Base-by-base conservation (phyloP, 1,284 basidiomycete genomes). In the Mycena citricolor region DNA sequence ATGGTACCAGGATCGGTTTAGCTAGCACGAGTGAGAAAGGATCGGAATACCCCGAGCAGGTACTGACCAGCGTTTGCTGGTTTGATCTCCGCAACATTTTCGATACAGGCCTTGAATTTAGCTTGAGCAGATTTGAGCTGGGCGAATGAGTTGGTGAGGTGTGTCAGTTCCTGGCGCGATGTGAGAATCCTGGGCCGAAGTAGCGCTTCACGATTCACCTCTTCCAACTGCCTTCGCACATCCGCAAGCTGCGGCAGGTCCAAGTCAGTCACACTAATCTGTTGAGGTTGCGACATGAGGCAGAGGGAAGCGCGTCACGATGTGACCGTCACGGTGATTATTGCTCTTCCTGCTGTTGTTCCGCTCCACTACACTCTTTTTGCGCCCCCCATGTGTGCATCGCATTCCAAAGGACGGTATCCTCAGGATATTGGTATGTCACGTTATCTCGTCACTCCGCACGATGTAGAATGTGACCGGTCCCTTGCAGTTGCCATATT, bases 91-190 rank as follows among this genome's bases (percentile, higher is more conserved):
- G 71, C 71, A 3, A 94, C 81, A 55, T 89, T 88, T 38, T 89
- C 86, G 25, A 94, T 79, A 58, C 94, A 97, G 10, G 82, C 71
- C 54, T 81, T 86, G 75, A 98, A 98, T 67, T 94, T 97, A 10
- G 86, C 78, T 60, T 97, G 94, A 2, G 94, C 95, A 57, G 87
- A 81, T 63, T 92, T 94, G 21, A 98, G 80, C 61, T 97, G 94
- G 6, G 85, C 82, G 63, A 94, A 98, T 19, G 94, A 97, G 54
- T 80, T 87, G 6, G 94, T 92, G 42, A 98, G 74, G 62, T 97
- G 94, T 49, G 83, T 86, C 29, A 98, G 70, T 74, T 98, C 95
- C 90, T 97, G 66, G 23, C 38, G 4, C 25, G 28, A 47, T 42
- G 26, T 30, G 47, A 51, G 33, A 31, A 33, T 40, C 22, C 24